A percentile compares a stretch with the other conserved stretches of the same genome.
These are phyloP conservation scores for Cenococcum geophilum DNA, from an alignment of 495 filamentous ascomycete genomes.

Conservation along the genomic window DNA sequence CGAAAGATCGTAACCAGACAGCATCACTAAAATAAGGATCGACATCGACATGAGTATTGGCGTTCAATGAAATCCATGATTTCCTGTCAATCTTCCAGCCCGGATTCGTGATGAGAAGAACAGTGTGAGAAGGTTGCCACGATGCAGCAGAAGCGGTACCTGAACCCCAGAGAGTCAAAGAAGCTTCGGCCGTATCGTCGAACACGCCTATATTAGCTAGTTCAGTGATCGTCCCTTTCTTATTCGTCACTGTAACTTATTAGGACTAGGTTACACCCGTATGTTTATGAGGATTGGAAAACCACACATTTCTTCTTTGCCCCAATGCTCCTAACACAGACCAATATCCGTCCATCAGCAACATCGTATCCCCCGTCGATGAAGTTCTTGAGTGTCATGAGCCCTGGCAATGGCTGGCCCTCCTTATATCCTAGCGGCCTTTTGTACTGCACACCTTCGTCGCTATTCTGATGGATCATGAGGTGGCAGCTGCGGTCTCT, in stretches of 20 bases:
- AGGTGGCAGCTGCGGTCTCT: slow-evolving; percentile 47
- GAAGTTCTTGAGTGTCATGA: slow-evolving; percentile 53
- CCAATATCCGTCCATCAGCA: slow-evolving; percentile 44
- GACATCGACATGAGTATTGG: slow-evolving; percentile 50
- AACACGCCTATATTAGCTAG: slow-evolving; percentile 51
- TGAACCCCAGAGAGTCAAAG: slow-evolving; percentile 51
- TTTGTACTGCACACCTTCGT: slow-evolving; percentile 42
- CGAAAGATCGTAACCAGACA: slow-evolving; percentile 50
- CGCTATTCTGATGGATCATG: slow-evolving; percentile 47
- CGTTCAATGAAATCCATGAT: slow-evolving; percentile 42
- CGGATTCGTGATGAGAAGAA: slow-evolving; percentile 53
- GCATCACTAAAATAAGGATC: slow-evolving; percentile 54
- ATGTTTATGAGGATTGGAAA: not conserved
- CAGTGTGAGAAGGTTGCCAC: slow-evolving; percentile 50
- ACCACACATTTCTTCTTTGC: slow-evolving; percentile 41
- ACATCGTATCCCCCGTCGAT: slow-evolving; percentile 49
- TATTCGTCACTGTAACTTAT: slow-evolving; percentile 40
- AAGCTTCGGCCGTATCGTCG: slow-evolving; percentile 53
- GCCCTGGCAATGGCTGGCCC: slow-evolving; percentile 38
- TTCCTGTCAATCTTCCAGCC: slow-evolving; percentile 38
- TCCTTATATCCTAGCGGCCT: slow-evolving; percentile 43
- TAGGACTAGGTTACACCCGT: not conserved
- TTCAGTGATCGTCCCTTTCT: slow-evolving; percentile 41
- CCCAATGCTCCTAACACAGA: slow-evolving; percentile 53
- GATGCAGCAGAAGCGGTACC: slow-evolving; percentile 43